A percentile compares a stretch with the other conserved stretches of the same genome.
Evolutionary conservation across 352 stramenopile species (phyloP).

Genomic region (Elongisporangium undulatum): DNA sequence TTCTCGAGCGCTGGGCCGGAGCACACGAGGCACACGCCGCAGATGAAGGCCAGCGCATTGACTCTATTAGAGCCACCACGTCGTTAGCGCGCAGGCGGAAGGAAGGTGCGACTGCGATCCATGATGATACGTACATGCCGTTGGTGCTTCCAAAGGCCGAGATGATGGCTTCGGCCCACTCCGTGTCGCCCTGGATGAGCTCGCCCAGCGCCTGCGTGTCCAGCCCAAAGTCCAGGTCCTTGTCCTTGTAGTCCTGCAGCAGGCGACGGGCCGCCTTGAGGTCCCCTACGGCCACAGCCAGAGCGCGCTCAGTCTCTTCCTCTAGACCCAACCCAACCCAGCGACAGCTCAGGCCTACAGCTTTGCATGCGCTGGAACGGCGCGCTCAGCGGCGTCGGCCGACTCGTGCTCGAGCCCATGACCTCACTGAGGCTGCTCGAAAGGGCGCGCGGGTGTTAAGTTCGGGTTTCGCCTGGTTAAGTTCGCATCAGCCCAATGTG

Average conservation of each 20-base stretch:
- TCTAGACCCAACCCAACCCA: neutral
- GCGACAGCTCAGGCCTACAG: slow-evolving; percentile 24
- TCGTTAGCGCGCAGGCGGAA: neutral
- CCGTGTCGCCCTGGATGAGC: slow-evolving; percentile 39
- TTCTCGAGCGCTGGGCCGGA: slow-evolving; percentile 46
- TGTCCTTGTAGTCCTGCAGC: slow-evolving; percentile 66
- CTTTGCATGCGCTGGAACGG: slow-evolving; percentile 49
- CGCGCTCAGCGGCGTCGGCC: slow-evolving; percentile 27
- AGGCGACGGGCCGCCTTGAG: slow-evolving; percentile 41
- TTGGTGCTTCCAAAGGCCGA: slow-evolving; percentile 51
- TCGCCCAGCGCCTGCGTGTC: slow-evolving; percentile 44
- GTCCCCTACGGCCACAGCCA: slow-evolving; percentile 27
- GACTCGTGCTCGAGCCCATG: slow-evolving; percentile 51
- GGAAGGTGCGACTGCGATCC: neutral
- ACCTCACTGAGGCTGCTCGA: neutral
- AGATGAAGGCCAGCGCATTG: slow-evolving; percentile 67
- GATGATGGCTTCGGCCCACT: slow-evolving; percentile 51
- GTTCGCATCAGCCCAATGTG: neutral
- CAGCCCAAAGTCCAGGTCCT: slow-evolving; percentile 69
- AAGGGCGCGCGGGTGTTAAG: neutral
- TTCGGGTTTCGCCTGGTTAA: neutral
- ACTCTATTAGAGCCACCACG: slow-evolving; percentile 17
- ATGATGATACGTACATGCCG: slow-evolving; percentile 54
- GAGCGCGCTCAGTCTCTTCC: neutral
- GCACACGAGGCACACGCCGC: slow-evolving; percentile 39